A percentile compares a stretch with the other conserved stretches of the same genome.
These are phyloP conservation scores for Pichia sp. DNA, from an alignment of 1,139 yeast species.

Conservation along the genomic window DNA sequence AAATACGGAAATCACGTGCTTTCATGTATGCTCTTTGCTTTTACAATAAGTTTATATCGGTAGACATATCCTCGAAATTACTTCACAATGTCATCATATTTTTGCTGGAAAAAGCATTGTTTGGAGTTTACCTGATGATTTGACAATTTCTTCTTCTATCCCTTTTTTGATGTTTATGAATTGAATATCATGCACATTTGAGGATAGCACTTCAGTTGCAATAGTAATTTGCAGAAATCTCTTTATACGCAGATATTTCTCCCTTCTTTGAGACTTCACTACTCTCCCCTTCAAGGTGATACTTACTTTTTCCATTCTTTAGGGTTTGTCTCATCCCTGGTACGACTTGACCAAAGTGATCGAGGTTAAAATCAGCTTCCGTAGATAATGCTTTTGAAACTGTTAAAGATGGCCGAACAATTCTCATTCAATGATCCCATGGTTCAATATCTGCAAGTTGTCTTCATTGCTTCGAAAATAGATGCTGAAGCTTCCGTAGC, in stretches of 20 bases:
- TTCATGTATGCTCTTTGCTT: not conserved
- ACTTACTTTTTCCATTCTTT: not conserved
- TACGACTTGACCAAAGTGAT: constrained; percentile 5
- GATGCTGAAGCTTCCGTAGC: constrained; percentile 8
- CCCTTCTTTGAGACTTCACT: constrained; percentile 2
- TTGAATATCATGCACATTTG: not conserved
- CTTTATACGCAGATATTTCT: constrained; percentile 1
- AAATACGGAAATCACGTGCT: too few species aligned
- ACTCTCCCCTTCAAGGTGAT: not conserved
- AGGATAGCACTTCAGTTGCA: too few species aligned
- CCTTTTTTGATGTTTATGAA: too few species aligned
- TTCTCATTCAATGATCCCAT: not conserved
- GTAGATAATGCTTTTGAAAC: constrained; percentile 10
- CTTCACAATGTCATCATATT: constrained; percentile 1
- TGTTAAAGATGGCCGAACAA: not conserved
- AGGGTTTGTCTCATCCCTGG: not conserved
- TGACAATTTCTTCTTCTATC: not conserved
- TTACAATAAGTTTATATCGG: constrained; percentile 3
- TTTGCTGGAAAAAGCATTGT: not conserved
- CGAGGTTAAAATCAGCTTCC: constrained; percentile 7
- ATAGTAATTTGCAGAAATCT: constrained; percentile 1
- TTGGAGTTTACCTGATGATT: not conserved
- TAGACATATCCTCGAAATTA: constrained; percentile 1
- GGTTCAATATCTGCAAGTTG: not conserved
- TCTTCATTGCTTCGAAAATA: not conserved